Conservation (phyloP, 805 yeast species). For the Yarrowia divulgata region DNA sequence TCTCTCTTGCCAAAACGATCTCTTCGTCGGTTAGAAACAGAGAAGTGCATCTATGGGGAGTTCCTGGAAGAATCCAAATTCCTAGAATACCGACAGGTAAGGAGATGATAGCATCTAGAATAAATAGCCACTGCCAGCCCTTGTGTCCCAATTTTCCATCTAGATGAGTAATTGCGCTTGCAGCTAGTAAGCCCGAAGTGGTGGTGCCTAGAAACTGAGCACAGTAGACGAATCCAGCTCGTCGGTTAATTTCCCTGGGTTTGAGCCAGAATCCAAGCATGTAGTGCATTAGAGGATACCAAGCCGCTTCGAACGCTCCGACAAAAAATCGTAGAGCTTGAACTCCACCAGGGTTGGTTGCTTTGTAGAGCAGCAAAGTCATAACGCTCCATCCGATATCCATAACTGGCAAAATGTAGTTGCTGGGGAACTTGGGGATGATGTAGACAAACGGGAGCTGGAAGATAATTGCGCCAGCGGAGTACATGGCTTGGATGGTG, state of each 20-base stretch:
- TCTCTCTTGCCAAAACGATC: background rate
- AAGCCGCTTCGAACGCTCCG: background rate
- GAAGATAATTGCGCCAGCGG: background rate
- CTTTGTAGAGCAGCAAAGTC: background rate
- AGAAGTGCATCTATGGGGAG: background rate
- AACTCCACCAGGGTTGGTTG: background rate
- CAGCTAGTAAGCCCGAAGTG: background rate
- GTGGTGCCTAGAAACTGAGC: background rate
- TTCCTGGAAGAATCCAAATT: background rate
- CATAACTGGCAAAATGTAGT: background rate
- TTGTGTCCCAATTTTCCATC: background rate
- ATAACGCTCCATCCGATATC: background rate
- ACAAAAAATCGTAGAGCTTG: background rate
- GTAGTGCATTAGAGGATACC: background rate
- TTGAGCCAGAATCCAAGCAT: slow-evolving; percentile 1
- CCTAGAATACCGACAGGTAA: background rate
- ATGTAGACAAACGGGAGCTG: background rate
- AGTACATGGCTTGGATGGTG: background rate
- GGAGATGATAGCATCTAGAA: background rate
- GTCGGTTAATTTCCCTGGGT: background rate
- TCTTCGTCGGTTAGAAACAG: background rate
- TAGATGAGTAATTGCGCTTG: background rate
- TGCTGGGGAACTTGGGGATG: background rate
- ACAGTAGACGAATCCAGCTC: background rate
- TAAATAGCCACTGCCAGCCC: slow-evolving; percentile 4